These are phyloP conservation scores for Mycosphaerelloides madeirae DNA, from an alignment of 2,329 filamentous ascomycete genomes.

Conservation along the genomic window DNA sequence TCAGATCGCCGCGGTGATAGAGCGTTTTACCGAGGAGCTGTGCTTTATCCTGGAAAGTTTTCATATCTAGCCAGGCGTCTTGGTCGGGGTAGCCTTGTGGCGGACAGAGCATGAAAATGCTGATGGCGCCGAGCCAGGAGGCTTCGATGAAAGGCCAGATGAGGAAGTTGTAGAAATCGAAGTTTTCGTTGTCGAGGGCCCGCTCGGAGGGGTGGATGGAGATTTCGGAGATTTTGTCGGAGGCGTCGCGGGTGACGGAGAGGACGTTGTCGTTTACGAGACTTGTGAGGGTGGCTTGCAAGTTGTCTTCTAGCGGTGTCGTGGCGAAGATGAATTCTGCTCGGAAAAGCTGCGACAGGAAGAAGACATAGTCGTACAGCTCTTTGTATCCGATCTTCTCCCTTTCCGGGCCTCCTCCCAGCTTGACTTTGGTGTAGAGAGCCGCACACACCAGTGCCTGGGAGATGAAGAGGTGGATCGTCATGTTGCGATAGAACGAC, in stretches of 20 bases:
- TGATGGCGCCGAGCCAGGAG: conserved; percentile 84
- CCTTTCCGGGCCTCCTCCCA: conserved; percentile 68
- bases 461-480: conserved; percentile 93
- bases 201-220: conserved; percentile 75
- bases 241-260: conserved; percentile 55
- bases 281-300: conserved; percentile 71
- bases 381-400: conserved; percentile 66
- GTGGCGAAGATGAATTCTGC: conserved; percentile 96
- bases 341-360: conserved; percentile 88
- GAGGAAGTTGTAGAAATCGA: conserved; percentile 97
- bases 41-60: conserved; percentile 62
- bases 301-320: conserved; percentile 73
- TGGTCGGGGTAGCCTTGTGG: conserved; percentile 39
- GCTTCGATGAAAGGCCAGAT: conserved; percentile 98
- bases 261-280: conserved; percentile 78
- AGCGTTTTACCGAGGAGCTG: conserved; percentile 83
- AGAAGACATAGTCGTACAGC: conserved; percentile 73
- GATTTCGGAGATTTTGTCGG: conserved; percentile 55
- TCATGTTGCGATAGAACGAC: conserved; percentile 99
- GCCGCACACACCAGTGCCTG: conserved; percentile 85
- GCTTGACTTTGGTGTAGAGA: conserved; percentile 87
- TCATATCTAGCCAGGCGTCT: conserved; percentile 58
- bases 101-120: conserved; percentile 78
- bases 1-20: conserved; percentile 94
- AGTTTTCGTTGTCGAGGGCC: conserved; percentile 80